These are phyloP conservation scores for Ophiocordyceps australis DNA, from an alignment of 2,329 filamentous ascomycete genomes.

Conservation along the genomic window DNA sequence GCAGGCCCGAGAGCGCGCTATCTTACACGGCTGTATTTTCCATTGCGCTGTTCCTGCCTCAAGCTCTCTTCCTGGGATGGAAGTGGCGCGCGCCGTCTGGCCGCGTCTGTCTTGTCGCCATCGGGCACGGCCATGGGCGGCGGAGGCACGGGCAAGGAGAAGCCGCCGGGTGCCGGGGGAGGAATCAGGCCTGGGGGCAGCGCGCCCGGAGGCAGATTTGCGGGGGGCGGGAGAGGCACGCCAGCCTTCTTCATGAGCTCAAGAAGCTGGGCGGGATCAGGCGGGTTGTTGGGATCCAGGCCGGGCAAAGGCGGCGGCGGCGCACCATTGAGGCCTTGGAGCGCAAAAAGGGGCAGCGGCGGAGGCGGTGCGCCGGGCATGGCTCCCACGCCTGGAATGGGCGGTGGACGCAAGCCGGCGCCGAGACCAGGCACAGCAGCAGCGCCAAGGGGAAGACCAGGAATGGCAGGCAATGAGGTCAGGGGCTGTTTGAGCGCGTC, in stretches of 20 bases:
- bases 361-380: slow-evolving; percentile 17
- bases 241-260: slow-evolving; percentile 50
- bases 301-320: slow-evolving; percentile 33
- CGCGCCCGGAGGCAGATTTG: slow-evolving; percentile 23
- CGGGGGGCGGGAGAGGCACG: slow-evolving; percentile 38
- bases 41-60: slow-evolving; percentile 53
- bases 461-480: slow-evolving; percentile 35
- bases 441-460: slow-evolving; percentile 32
- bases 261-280: slow-evolving; percentile 40
- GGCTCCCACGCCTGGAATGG: slow-evolving; percentile 31
- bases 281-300: slow-evolving; percentile 39
- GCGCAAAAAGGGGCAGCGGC: slow-evolving; percentile 34
- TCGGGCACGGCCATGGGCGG: slow-evolving; percentile 19
- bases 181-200: slow-evolving; percentile 18
- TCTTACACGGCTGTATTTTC: slow-evolving; percentile 37
- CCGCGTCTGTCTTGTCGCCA: slow-evolving; percentile 15
- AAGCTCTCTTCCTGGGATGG: slow-evolving; percentile 75
- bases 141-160: slow-evolving; percentile 15
- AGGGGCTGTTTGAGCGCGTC: slow-evolving; percentile 39
- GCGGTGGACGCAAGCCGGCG: slow-evolving; percentile 20
- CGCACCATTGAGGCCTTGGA: slow-evolving; percentile 27
- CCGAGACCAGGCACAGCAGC: slow-evolving; percentile 20
- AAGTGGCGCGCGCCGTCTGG: slow-evolving; percentile 44
- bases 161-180: slow-evolving; percentile 13
- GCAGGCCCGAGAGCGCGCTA: too few species aligned